These are phyloP conservation scores for Aspergillus sp. DNA, from an alignment of 2,329 filamentous ascomycete genomes.

Conservation along the genomic window DNA sequence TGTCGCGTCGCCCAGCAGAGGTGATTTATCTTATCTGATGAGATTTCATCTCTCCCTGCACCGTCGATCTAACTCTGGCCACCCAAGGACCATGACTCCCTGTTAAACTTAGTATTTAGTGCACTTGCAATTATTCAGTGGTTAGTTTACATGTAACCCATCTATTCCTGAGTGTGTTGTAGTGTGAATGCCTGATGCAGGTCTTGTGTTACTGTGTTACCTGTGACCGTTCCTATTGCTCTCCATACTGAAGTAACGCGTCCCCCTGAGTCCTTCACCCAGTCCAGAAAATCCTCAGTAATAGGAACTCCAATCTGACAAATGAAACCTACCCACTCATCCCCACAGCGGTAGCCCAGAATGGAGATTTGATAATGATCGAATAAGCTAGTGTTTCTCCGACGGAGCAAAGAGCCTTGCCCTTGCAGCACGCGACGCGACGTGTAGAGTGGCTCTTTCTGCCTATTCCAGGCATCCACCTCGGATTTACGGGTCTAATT, in stretches of 20 bases:
- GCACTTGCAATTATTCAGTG: no score
- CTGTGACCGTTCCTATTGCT: no score
- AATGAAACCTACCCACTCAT: neutral
- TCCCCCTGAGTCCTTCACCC: neutral
- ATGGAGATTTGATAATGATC: constrained; percentile 5
- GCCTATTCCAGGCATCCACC: neutral
- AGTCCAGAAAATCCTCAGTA: neutral
- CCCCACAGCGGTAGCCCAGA: neutral
- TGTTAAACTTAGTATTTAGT: neutral
- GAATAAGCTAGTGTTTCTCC: constrained; percentile 3
- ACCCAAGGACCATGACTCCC: neutral
- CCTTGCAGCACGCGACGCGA: constrained; percentile 2
- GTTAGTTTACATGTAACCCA: no score
- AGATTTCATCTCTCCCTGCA: constrained; percentile 3
- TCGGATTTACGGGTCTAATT: constrained; percentile 1
- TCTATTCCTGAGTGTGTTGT: no score
- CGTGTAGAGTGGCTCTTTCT: neutral
- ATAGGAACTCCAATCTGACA: neutral
- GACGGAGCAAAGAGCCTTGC: neutral
- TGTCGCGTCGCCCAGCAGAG: neutral
- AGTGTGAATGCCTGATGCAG: no score
- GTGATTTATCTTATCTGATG: constrained; percentile 14
- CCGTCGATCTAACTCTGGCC: neutral
- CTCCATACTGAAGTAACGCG: neutral
- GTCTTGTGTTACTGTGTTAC: neutral